A percentile compares a stretch with the other conserved stretches of the same genome.
phyloP scores from a whole-genome alignment of 2,329 filamentous ascomycete species.

The Lachnellula cervina region DNA sequence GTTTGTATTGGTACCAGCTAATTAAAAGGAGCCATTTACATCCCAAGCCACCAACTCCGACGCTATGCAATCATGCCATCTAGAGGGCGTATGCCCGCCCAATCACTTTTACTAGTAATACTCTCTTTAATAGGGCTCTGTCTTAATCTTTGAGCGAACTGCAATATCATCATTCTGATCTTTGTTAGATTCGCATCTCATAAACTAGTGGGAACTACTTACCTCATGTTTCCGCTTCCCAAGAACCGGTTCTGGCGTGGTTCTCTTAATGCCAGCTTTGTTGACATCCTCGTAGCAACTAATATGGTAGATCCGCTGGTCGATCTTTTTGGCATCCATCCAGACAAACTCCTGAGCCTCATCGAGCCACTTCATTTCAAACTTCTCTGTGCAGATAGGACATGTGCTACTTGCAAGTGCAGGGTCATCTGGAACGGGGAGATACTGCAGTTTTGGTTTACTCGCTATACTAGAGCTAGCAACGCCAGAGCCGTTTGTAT shows the following conservation, averaged over 20 bases:
- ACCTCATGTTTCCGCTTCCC: slow-evolving; percentile 73
- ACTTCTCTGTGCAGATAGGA: slow-evolving; percentile 92
- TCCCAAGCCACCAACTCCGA: slow-evolving; percentile 2
- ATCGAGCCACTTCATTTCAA: slow-evolving; percentile 87
- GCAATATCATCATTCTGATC: slow-evolving; percentile 26
- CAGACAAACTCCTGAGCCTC: slow-evolving; percentile 96
- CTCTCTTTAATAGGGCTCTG: slow-evolving; percentile 14
- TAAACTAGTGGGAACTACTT: slow-evolving; percentile 17
- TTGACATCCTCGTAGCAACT: slow-evolving; percentile 72
- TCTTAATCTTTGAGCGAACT: slow-evolving; percentile 28
- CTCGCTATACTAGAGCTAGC: slow-evolving; percentile 36
- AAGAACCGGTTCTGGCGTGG: slow-evolving; percentile 60
- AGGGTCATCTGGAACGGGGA: slow-evolving; percentile 77
- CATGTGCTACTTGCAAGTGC: slow-evolving; percentile 72
- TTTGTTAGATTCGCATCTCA: slow-evolving; percentile 1
- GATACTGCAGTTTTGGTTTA: slow-evolving; percentile 59
- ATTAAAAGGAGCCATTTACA: not conserved
- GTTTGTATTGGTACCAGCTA: not conserved
- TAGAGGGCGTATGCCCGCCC: not conserved
- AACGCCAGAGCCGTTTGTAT: slow-evolving; percentile 36
- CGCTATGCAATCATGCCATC: slow-evolving; percentile 2
- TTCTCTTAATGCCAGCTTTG: slow-evolving; percentile 36
- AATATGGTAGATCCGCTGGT: slow-evolving; percentile 78
- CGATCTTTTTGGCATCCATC: slow-evolving; percentile 79
- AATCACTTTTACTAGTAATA: not conserved